phyloP scores from a whole-genome alignment of 2,329 filamentous ascomycete species.

The Aspergillus neotritici region DNA sequence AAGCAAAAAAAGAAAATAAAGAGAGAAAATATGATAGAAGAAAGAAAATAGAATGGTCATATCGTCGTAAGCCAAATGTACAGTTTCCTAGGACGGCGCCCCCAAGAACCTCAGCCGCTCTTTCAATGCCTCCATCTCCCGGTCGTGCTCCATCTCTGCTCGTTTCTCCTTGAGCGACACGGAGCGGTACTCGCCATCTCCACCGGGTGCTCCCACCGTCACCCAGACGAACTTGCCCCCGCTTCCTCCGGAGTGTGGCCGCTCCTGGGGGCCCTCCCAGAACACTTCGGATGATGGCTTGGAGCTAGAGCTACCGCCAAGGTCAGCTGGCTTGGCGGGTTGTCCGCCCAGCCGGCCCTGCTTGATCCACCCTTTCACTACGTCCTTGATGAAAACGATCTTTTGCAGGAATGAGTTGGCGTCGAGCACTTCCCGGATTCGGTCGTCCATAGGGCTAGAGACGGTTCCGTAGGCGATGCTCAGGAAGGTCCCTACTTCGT shows the following conservation, averaged over 20 bases:
- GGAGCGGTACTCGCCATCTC: constrained; percentile 41
- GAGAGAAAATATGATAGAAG: constrained; percentile 1
- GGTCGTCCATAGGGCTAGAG: constrained; percentile 30
- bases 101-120: constrained; percentile 26
- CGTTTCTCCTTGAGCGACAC: constrained; percentile 29
- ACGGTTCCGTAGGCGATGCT: constrained; percentile 34
- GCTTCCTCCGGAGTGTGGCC: constrained; percentile 38
- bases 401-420: constrained; percentile 43
- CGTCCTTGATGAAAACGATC: constrained; percentile 36
- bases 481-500: constrained; percentile 38
- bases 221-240: constrained; percentile 49
- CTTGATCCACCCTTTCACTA: constrained; percentile 38
- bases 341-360: constrained; percentile 35
- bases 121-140: constrained; percentile 26
- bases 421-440: constrained; percentile 39
- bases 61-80: constrained; percentile 16
- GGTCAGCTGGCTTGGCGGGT: constrained; percentile 6
- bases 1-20: not conserved
- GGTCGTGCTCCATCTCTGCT: constrained; percentile 15
- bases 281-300: constrained; percentile 26
- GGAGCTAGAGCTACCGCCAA: constrained; percentile 2
- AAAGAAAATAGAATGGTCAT: constrained; percentile 17
- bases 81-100: constrained; percentile 6
- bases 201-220: constrained; percentile 44
- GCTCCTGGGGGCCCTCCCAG: constrained; percentile 41